Evolutionary conservation across 345 rosid species (phyloP).

Genomic region (Abelmoschus esculentus): DNA sequence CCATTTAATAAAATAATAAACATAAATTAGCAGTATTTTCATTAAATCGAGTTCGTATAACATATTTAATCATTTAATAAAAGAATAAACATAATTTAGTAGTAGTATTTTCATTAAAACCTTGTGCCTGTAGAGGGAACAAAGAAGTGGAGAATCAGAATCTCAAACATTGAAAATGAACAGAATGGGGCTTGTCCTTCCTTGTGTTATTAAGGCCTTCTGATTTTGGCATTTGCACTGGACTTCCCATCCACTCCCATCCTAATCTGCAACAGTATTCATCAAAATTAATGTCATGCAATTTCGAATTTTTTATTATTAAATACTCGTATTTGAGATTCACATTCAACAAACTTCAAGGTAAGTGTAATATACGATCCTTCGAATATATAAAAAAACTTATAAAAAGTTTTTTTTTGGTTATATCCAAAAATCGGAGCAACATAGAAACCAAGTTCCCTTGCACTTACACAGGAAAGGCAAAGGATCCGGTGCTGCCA

Average conservation of each 20-base stretch:
- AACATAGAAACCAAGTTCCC: neutral
- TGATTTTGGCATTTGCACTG: constrained; percentile 60
- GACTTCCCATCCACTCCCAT: constrained; percentile 50
- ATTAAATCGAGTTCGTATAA: too few species aligned
- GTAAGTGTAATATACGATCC: neutral
- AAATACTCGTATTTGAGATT: neutral
- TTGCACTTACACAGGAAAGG: constrained; percentile 59
- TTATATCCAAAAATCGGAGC: neutral
- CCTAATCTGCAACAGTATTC: constrained; percentile 35
- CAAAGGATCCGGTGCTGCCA: constrained; percentile 53
- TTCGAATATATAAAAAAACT: neutral
- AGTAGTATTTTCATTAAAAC: neutral
- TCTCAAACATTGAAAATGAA: constrained; percentile 57
- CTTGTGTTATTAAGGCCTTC: constrained; percentile 12
- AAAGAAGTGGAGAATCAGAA: constrained; percentile 14
- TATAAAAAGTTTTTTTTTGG: too few species aligned
- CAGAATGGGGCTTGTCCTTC: constrained; percentile 34
- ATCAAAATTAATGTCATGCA: neutral
- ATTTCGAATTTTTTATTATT: neutral
- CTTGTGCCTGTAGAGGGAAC: neutral
- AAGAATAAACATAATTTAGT: too few species aligned
- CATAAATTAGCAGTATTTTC: neutral
- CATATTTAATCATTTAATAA: too few species aligned
- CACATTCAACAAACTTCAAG: neutral
- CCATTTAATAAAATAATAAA: neutral